A percentile compares a stretch with the other conserved stretches of the same genome.
Conservation (phyloP, 345 rosid genomes). For the Turnera subulata region DNA sequence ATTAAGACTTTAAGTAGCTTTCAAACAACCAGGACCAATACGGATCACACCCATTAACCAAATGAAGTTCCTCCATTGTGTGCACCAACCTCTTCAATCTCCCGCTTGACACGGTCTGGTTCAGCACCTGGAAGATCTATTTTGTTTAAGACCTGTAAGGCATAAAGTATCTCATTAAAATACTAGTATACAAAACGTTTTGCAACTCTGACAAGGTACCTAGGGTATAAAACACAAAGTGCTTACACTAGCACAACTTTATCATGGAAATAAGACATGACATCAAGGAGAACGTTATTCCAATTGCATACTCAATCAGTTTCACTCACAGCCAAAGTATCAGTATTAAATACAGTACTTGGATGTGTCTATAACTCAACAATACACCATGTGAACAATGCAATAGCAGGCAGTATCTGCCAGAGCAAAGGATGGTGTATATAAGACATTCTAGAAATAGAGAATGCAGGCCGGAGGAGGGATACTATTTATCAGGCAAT, state of each 20-base stretch:
- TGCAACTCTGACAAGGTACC: no score
- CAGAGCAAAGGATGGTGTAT: no score
- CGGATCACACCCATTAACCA: constrained; percentile 30
- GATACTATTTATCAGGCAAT: no score
- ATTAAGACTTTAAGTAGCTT: background rate
- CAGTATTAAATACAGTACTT: no score
- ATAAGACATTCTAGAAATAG: no score
- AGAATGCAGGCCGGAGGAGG: no score
- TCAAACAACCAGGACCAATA: constrained; percentile 9
- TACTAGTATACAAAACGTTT: background rate
- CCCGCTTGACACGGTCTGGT: constrained; percentile 70
- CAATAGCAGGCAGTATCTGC: background rate
- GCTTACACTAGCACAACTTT: background rate
- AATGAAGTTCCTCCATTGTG: constrained; percentile 24
- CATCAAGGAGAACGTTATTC: no score
- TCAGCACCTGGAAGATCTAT: constrained; percentile 99
- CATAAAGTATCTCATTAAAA: background rate
- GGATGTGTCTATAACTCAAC: no score
- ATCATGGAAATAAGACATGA: background rate
- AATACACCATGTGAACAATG: no score
- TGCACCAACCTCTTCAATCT: constrained; percentile 96
- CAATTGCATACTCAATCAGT: no score
- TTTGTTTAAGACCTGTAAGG: constrained; percentile 80
- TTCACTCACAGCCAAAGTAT: no score
- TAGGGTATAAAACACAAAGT: background rate